A percentile compares a stretch with the other conserved stretches of the same genome.
These are phyloP conservation scores for Tylopilus felleus DNA, from an alignment of 768 basidiomycete genomes.

Conservation along the genomic window DNA sequence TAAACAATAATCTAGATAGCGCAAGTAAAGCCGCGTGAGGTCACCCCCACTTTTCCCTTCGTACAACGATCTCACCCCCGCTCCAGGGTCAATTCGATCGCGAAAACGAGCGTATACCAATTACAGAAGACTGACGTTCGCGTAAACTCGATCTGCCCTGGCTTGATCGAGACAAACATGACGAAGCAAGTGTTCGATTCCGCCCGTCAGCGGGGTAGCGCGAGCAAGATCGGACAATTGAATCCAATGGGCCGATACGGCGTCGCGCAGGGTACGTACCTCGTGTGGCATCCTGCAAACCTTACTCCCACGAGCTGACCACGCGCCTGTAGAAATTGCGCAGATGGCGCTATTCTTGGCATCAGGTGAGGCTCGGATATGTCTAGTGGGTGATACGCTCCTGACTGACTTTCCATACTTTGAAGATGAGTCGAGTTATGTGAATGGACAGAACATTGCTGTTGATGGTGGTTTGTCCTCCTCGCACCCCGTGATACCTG, in stretches of 20 bases:
- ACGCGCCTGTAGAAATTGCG: conserved; percentile 65
- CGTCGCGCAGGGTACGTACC: conserved; percentile 64
- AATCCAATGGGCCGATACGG: conserved; percentile 83
- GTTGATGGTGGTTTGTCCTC: conserved; percentile 85
- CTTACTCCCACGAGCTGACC: conserved; percentile 11
- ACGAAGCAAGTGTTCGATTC: conserved; percentile 72
- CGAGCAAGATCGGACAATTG: conserved; percentile 69
- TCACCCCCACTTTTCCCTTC: not conserved
- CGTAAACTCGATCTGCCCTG: conserved; percentile 88
- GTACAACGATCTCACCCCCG: conserved; percentile 3
- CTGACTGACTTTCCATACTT: conserved; percentile 5
- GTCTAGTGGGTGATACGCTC: not conserved
- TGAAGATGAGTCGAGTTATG: conserved; percentile 84
- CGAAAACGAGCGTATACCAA: conserved; percentile 77
- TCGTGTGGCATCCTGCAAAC: conserved; percentile 10
- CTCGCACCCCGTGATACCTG: conserved; percentile 76
- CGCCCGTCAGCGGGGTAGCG: conserved; percentile 73
- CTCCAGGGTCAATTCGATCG: conserved; percentile 80
- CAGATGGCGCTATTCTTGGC: conserved; percentile 83
- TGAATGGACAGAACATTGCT: conserved; percentile 85
- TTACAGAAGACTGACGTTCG: conserved; percentile 80
- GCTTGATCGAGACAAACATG: conserved; percentile 93
- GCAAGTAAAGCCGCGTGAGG: conserved; percentile 91
- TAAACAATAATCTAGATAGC: conserved; percentile 55
- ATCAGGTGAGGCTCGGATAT: conserved; percentile 53